These are phyloP conservation scores for Auricularia sp. DNA, from an alignment of 768 basidiomycete species.

Conservation along the genomic window DNA sequence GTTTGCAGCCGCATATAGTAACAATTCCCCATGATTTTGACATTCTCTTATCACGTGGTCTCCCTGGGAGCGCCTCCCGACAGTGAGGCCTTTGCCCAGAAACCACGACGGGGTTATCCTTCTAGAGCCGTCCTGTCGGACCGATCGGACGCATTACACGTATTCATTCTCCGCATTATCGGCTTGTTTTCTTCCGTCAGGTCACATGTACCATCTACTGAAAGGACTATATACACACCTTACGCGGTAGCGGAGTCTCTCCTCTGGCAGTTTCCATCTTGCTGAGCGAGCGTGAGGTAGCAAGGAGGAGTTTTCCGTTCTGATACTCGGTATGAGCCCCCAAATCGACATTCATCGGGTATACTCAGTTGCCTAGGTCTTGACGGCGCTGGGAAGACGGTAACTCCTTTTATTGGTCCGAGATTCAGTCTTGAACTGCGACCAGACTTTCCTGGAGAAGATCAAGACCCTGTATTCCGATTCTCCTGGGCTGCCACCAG, in stretches of 20 bases:
- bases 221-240: conserved; percentile 86
- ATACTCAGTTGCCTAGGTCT: conserved; percentile 23
- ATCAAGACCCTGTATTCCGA: conserved; percentile 90
- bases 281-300: conserved; percentile 26
- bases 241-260: conserved; percentile 46
- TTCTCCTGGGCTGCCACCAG: conserved; percentile 75
- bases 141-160: no score
- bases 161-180: no score
- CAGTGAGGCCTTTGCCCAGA: no score
- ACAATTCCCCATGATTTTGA: no score
- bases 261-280: not conserved
- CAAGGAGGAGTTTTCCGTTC: conserved; percentile 86
- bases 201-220: conserved; percentile 82
- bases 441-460: conserved; percentile 77
- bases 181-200: not conserved
- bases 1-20: no score
- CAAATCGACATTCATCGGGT: not conserved
- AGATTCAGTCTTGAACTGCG: not conserved
- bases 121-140: no score
- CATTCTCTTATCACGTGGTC: no score
- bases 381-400: conserved; percentile 89
- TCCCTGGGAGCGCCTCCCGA: no score
- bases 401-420: conserved; percentile 21
- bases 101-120: no score
- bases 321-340: conserved; percentile 65